Evolutionary conservation across 2,329 filamentous ascomycete genomes (phyloP), one percentile per base, ranked within the genome.

Genomic region (Seiridium unicorne): DNA sequence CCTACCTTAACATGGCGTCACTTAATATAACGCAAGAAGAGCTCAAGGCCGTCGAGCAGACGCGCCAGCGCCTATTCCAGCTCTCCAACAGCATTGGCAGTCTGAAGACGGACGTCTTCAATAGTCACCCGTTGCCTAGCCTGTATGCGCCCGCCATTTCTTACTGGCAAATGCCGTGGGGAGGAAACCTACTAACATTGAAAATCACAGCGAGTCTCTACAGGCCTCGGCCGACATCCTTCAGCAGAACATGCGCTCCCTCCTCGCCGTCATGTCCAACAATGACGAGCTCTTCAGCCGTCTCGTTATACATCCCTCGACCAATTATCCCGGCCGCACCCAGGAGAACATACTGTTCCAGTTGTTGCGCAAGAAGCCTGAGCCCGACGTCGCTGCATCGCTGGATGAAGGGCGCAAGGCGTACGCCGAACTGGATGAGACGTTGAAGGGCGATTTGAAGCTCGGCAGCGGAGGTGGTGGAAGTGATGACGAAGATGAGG

Each of bases 301-400:
- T 58, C 82, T 92, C 56, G 89, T 90, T 64, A 84, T 91, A 31
- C 92, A 91, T 70, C 92, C 92, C 0, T 86, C 88, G 10, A 90
- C 91, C 2, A 87, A 88, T 72, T 95, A 85, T 74, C 92, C 86
- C 4, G 89, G 86, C 44, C 88, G 84, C 66, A 88, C 83, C 4
- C 87, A 91, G 61, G 86, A 90, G 72, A 76, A 74, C 54, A 80
- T 91, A 3, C 81, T 94, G 1, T 81, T 84, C 34, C 85, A 89
- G 67, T 80, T 96, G 2, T 79, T 96, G 38, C 88, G 92, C 44
- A 96, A 95, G 76, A 95, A 95, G 72, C 82, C 93, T 54, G 92
- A 95, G 65, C 91, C 91, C 0, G 82, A 85, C 32, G 87, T 93
- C 18, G 90, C 93, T 70, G 86, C 88, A 60, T 88, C 89, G 76